Evolutionary conservation across 2,329 filamentous ascomycete species (phyloP).

Genomic region (Aspergillus sp.): DNA sequence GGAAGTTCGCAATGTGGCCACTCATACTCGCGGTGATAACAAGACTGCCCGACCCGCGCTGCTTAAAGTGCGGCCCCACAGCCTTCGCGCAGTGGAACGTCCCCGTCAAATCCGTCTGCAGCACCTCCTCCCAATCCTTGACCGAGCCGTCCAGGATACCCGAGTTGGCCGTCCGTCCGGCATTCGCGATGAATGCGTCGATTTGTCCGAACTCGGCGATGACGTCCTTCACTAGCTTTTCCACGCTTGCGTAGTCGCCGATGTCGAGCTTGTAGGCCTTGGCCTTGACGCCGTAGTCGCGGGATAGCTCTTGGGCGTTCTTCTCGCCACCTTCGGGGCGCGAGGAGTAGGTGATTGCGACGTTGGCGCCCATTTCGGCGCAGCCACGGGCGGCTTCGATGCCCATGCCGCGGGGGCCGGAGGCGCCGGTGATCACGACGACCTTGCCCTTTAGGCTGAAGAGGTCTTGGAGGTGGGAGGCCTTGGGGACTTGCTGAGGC

Average conservation of each 20-base stretch:
- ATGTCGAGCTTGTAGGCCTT: constrained; percentile 68
- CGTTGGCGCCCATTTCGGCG: constrained; percentile 63
- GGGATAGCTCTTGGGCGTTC: constrained; percentile 62
- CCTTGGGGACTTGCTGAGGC: constrained; percentile 39
- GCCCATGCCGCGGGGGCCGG: constrained; percentile 66
- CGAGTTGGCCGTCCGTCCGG: constrained; percentile 67
- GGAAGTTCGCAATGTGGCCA: constrained; percentile 56
- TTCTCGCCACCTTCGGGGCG: constrained; percentile 62
- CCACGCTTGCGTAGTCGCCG: constrained; percentile 56
- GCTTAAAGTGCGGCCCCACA: constrained; percentile 75
- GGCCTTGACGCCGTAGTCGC: constrained; percentile 63
- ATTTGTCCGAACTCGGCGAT: constrained; percentile 70
- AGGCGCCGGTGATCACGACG: constrained; percentile 50
- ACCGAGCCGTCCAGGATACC: constrained; percentile 70
- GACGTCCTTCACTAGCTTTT: constrained; percentile 59
- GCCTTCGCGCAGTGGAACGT: constrained; percentile 84
- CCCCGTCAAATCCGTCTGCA: constrained; percentile 85
- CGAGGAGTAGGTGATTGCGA: constrained; percentile 67
- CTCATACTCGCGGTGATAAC: constrained; percentile 67
- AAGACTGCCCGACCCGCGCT: constrained; percentile 63
- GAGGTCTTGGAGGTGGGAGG: constrained; percentile 39
- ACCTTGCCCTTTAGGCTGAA: constrained; percentile 51
- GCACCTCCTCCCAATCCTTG: constrained; percentile 72
- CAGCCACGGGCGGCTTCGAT: constrained; percentile 66
- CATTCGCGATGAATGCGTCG: constrained; percentile 68